A percentile compares a stretch with the other conserved stretches of the same genome.
Evolutionary conservation across 108 stramenopile species (phyloP).

Genomic region (Craspedostauros australis): DNA sequence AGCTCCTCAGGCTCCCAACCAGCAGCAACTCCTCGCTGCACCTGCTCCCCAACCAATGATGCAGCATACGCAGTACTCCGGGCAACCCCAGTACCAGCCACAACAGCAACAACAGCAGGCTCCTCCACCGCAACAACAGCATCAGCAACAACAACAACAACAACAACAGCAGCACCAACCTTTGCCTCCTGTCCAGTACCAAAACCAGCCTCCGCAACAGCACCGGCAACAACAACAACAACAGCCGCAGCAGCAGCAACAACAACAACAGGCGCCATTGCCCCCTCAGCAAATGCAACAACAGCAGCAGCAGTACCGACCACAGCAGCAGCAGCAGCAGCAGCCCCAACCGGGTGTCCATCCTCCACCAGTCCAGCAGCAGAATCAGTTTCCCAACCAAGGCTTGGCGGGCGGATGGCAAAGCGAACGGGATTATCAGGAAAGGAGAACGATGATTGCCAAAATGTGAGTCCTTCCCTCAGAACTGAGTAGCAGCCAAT

Average conservation of each 20-base stretch:
- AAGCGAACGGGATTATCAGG: constrained; percentile 80
- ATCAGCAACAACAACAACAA: constrained; percentile 36
- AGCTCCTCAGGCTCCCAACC: constrained; percentile 8
- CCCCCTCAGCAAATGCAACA: neutral
- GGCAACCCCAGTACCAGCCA: constrained; percentile 22
- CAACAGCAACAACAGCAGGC: constrained; percentile 35
- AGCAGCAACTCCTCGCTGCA: neutral
- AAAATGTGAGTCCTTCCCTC: constrained; percentile 75
- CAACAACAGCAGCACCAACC: constrained; percentile 14
- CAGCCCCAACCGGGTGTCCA: constrained; percentile 27
- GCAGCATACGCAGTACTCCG: constrained; percentile 19
- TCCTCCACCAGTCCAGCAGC: constrained; percentile 23
- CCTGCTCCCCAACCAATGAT: constrained; percentile 5
- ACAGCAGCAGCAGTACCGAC: constrained; percentile 19
- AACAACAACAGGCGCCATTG: constrained; percentile 14
- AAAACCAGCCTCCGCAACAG: constrained; percentile 9
- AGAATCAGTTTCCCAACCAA: constrained; percentile 40
- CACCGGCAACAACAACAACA: constrained; percentile 19
- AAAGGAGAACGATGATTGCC: constrained; percentile 89
- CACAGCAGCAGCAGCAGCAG: constrained; percentile 29
- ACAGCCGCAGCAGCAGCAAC: constrained; percentile 34
- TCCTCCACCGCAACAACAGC: constrained; percentile 32
- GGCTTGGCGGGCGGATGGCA: constrained; percentile 90
- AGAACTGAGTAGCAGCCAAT: too few relatives aligned
- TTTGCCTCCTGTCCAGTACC: neutral